Conservation (phyloP, 2,329 filamentous ascomycete genomes). For the Fusarium sulawesiense region DNA sequence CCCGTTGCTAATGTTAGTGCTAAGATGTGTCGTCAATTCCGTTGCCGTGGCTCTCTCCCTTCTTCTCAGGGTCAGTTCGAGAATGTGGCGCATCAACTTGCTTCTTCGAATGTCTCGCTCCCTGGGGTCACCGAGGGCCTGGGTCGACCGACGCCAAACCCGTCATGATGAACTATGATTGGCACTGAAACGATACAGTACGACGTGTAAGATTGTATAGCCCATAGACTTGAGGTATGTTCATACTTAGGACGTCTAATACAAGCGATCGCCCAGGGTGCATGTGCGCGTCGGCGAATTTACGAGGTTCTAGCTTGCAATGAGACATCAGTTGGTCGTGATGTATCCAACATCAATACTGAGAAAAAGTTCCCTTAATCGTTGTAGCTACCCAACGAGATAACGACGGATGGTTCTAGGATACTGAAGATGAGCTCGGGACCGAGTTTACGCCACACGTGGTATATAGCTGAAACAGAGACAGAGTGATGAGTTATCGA, state of each 20-base stretch:
- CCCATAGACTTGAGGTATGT: background rate
- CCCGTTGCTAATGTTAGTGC: background rate
- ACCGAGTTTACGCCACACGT: background rate
- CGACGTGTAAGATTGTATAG: background rate
- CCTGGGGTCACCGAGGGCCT: conserved; percentile 32
- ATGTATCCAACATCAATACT: background rate
- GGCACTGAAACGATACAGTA: background rate
- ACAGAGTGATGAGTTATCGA: conserved; percentile 1
- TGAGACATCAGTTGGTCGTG: background rate
- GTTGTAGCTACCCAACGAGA: background rate
- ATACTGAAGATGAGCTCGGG: background rate
- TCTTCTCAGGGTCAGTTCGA: background rate
- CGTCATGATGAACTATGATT: conserved; percentile 10
- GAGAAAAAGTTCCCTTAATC: background rate
- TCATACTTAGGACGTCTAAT: background rate
- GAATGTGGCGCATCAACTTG: conserved; percentile 20
- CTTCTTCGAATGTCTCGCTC: conserved; percentile 23
- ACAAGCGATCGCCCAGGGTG: background rate
- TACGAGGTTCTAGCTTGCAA: background rate
- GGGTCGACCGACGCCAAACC: conserved; percentile 13
- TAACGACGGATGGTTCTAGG: background rate
- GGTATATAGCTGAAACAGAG: conserved; percentile 8
- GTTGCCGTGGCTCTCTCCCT: conserved; percentile 19
- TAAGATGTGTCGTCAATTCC: background rate
- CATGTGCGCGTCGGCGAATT: background rate